Base-by-base conservation (phyloP, 1,139 yeast genomes). In the Taphrina communis region DNA sequence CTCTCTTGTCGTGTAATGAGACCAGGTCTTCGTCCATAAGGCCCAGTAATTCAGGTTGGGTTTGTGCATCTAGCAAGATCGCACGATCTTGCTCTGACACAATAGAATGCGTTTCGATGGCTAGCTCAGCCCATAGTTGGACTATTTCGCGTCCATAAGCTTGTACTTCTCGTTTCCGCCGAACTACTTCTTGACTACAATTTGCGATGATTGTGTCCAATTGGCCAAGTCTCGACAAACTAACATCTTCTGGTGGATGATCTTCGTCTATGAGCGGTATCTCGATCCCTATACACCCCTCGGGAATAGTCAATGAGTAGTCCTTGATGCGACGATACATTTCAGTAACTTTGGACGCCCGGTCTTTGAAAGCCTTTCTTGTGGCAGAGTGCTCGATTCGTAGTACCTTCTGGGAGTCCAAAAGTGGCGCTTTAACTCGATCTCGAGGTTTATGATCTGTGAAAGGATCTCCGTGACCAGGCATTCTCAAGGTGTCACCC, bases 31-130 rank as follows among this genome's bases (percentile, higher is more conserved):
- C 65, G 52, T 70, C 70, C 46, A 70, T 70, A 12, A 75, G 73
- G 1, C 80, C 80, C 36, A 77, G 70, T 35, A 68, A 59, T 55
- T 77, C 76, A 0, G 79, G 78, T 12, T 70, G 68, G 1, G 72
- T 70, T 56, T 75, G 61, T 6, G 60, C 51, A 9, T 63, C 67
- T 41, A 63, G 21, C 36, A 63, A n/a, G 38, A 63, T 63, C 12
- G 44, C 44, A 9, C 59, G 67, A 38, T 63, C 67, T 14, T 39
- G 48, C 8, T 63, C 44, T 1, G 66, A 52, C 17, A 35, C 41
- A n/a, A 63, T 41, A n/a, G 50, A 11, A 7, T 39, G 21, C 0
- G 60, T 55, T 25, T 63, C 67, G 1, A 63, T 55, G 6, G 67
- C 67, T 17, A 63, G 39, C 36, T 63, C 67, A 31, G 67, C 67